Evolutionary conservation across 78 protist species (phyloP), one percentile per base, ranked within the genome.

Genomic region (Dictyostelium intermedium): DNA sequence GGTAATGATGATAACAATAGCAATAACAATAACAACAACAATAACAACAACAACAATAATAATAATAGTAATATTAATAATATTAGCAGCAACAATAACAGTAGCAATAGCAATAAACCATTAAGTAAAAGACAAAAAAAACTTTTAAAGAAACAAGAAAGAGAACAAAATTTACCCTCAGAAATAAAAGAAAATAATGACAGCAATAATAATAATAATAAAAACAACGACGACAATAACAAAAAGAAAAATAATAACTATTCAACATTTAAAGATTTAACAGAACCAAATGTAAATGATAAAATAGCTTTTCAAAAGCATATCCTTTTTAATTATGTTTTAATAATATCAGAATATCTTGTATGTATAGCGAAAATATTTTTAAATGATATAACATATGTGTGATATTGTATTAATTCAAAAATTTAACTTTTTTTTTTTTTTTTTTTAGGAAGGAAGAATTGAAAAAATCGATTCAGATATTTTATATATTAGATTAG

Each of bases 231-330:
- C 11, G 27, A 66, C 5, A 66, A 25, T 27, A 11, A 66, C 10
- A 66, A 25, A 8, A 66, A 66, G 27, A 66, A 66, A 61, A 61
- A 9, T 25, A 30, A 72, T 30, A 34, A 32, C n/a, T 72, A 72
- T 72, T 72, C 79, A 72, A 72, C 16, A 34, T 72, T 72, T 72
- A 72, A 34, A 27, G 45, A 72, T 72, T 72, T 72, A 18, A 18
- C 9, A 13, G 18, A 2, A 34, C 79, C 79, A 30, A 30, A 72
- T 34, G 45, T 72, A 32, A 72, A 72, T 72, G 79, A 72, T 34
- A 72, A 72, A 72, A 72, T 72, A 3, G 79, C 79, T 5, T 72
- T 72, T 18, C 79, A 72, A 72, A 72, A 72, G 45, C 39, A 72
- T 72, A 34, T 72, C 6, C 79, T 72, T 72, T 72, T 72, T 34